phyloP scores from a whole-genome alignment of 1,284 basidiomycete species.

The Lentinula novae-zelandiae region DNA sequence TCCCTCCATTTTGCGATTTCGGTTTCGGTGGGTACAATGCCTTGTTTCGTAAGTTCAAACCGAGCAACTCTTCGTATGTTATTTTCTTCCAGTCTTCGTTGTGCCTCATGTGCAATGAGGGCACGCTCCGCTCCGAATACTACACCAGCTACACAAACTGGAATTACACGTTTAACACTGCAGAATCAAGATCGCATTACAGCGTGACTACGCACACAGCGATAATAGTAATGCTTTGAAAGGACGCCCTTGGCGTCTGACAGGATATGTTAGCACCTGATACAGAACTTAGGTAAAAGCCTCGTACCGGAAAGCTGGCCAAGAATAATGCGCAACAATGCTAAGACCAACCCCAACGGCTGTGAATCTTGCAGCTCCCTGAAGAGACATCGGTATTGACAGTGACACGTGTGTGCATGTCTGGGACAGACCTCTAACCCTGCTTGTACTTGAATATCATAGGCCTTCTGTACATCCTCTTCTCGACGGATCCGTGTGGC shows the following conservation, averaged over 20 bases:
- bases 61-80: conserved; percentile 70
- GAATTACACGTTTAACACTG: neutral
- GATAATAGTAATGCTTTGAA: conserved; percentile 77
- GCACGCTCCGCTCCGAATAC: conserved; percentile 76
- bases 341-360: conserved; percentile 57
- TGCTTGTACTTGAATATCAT: conserved; percentile 50
- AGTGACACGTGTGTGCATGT: neutral
- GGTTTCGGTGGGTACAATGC: conserved; percentile 77
- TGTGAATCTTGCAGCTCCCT: conserved; percentile 53
- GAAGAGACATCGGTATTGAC: conserved; percentile 2
- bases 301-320: conserved; percentile 72
- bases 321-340: conserved; percentile 67
- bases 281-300: neutral
- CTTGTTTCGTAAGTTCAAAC: conserved; percentile 68
- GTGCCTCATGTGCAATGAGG: conserved; percentile 66
- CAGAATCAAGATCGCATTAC: neutral
- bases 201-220: conserved; percentile 39
- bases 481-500: conserved; percentile 39
- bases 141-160: conserved; percentile 65
- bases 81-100: conserved; percentile 64
- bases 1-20: conserved; percentile 81
- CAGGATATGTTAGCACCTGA: neutral
- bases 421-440: conserved; percentile 39
- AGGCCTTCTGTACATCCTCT: conserved; percentile 52
- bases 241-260: conserved; percentile 73